Evolutionary conservation across 768 basidiomycete genomes (phyloP).

Genomic region (Mycena kentingensis): DNA sequence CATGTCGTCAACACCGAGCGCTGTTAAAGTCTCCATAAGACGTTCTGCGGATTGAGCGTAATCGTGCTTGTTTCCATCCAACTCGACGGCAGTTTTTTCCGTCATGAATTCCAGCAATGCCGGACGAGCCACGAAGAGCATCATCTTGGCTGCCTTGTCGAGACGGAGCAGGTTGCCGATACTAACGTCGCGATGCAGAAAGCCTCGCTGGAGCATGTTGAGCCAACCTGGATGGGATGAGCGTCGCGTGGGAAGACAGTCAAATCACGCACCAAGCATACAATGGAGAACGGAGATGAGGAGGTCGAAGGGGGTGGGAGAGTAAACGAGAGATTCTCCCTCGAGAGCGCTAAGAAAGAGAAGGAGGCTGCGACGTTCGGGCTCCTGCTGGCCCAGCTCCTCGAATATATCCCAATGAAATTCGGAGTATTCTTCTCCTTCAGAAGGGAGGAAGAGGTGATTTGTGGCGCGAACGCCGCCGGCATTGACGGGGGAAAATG

Average conservation of each 20-base stretch:
- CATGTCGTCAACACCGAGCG: background rate
- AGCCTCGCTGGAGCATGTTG: background rate
- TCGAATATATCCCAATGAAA: background rate
- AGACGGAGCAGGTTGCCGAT: background rate
- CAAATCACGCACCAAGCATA: background rate
- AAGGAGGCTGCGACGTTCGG: background rate
- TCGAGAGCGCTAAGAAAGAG: background rate
- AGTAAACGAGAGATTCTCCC: background rate
- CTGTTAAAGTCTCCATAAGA: background rate
- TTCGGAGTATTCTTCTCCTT: background rate
- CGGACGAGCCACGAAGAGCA: background rate
- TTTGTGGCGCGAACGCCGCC: background rate
- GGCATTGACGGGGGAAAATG: background rate
- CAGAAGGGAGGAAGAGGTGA: background rate
- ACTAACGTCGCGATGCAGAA: background rate
- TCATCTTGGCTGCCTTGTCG: background rate
- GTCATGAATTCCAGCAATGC: too few relatives aligned
- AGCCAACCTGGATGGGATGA: background rate
- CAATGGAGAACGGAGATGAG: background rate
- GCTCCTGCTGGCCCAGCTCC: background rate
- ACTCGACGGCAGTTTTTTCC: too few relatives aligned
- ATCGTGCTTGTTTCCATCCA: too few relatives aligned
- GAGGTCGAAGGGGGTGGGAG: background rate
- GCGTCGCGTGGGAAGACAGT: too few relatives aligned
- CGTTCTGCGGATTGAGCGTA: background rate